Conservation (phyloP, 768 basidiomycete species). For the Tylopilus subfusipes region DNA sequence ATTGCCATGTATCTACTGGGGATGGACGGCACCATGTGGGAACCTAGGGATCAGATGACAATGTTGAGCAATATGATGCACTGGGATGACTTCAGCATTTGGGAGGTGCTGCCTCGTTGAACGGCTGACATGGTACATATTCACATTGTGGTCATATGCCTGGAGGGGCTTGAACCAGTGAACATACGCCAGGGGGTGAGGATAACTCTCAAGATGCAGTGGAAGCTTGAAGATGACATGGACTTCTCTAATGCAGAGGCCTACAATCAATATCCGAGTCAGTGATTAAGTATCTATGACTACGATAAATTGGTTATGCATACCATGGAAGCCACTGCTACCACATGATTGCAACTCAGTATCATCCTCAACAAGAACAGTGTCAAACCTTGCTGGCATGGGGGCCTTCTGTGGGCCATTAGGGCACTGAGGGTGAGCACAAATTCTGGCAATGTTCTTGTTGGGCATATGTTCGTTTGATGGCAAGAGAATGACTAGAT, state of each 20-base stretch:
- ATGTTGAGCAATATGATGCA: background rate
- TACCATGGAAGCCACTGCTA: too few relatives aligned
- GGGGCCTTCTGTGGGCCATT: too few relatives aligned
- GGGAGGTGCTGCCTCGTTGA: background rate
- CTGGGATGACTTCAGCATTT: background rate
- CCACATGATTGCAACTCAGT: too few relatives aligned
- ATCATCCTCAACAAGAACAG: too few relatives aligned
- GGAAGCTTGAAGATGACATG: conserved; percentile 28
- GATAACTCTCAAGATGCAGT: background rate
- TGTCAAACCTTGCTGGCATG: too few relatives aligned
- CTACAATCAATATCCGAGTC: background rate
- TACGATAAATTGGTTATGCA: too few relatives aligned
- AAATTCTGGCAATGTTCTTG: too few relatives aligned
- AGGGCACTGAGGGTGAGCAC: too few relatives aligned
- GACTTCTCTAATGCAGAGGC: conserved; percentile 22
- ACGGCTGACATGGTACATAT: background rate
- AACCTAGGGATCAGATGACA: background rate
- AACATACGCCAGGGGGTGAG: conserved; percentile 21
- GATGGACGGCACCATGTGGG: background rate
- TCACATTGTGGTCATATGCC: background rate
- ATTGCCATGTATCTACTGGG: background rate
- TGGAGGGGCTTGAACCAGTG: background rate
- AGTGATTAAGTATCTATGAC: too few relatives aligned
- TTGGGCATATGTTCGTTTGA: too few relatives aligned
- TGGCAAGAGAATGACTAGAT: background rate